Evolutionary conservation across 2,329 filamentous ascomycete species (phyloP), one percentile per base, ranked within the genome.

Genomic region (Botrytis fragariae): DNA sequence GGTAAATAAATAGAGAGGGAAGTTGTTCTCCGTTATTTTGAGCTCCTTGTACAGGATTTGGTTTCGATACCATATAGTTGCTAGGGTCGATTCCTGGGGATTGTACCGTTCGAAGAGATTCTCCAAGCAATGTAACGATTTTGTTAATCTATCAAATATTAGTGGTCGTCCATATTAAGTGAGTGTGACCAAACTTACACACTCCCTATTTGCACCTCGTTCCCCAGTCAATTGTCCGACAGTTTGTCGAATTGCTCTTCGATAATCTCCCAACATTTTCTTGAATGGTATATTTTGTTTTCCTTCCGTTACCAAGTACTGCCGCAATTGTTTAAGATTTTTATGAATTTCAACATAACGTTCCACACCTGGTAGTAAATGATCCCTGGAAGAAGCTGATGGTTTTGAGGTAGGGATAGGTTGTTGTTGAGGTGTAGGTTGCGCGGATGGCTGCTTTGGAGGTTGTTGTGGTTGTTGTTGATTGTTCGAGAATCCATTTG

Each of bases 221-320:
- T 88, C 91, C 57, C 87, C 87, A 1, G 90, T 91, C 42, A 94
- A 83, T 80, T 96, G 93, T 10, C 93, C 93, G 72, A 95, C 87
- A 29, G 87, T 90, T 78, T 91, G 92, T 57, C 88, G 87, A 71
- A 96, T 90, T 60, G 90, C 87, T 74, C 93, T 86, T 59, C 93
- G 87, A 85, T 93, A 89, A 72, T 93, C 88, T 48, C 92, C 91
- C 79, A 93, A 87, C 54, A 72, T 32, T 69, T 86, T 85, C 81
- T 93, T 93, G 42, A 94, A 82, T 2, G 79, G 82, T 76, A 81
- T 78, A 81, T 91, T 88, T 35, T 84, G 83, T 77, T 89, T 89
- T 7, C 85, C 85, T 77, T 90, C 85, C 6, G 86, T 82, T 3
- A 80, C 79, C 70, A 92, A 83, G 51, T 87, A 85, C 74, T 88